Percentiles rank a stretch among this genome's conserved stretches.
Conservation (phyloP, 306 rosid genomes). For the Casuarina equisetifolia region DNA sequence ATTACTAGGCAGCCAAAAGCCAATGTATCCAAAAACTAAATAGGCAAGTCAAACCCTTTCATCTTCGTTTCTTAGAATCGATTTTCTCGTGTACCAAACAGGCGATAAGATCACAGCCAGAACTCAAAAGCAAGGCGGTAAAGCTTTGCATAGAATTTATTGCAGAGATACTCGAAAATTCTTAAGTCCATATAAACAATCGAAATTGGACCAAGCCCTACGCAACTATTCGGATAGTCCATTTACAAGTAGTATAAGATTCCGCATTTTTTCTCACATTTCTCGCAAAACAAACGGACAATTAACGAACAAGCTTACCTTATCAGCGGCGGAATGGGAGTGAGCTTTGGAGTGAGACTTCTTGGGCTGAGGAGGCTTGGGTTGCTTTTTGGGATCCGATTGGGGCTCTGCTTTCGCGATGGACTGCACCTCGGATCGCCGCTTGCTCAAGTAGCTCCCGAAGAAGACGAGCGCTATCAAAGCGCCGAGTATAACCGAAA, state of each 20-base stretch:
- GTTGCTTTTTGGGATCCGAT: constrained; percentile 46
- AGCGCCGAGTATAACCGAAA: constrained; percentile 73
- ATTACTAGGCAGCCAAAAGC: background rate
- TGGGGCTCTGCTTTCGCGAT: constrained; percentile 57
- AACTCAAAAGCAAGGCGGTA: background rate
- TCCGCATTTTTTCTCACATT: background rate
- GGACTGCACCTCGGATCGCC: constrained; percentile 74
- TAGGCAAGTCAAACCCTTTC: background rate
- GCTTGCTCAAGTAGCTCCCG: constrained; percentile 57
- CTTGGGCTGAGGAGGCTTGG: constrained; percentile 53
- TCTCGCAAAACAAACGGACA: constrained; percentile 18
- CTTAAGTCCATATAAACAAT: background rate
- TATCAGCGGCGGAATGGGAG: constrained; percentile 61
- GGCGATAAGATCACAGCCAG: background rate
- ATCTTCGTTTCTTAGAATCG: background rate
- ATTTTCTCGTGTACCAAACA: background rate
- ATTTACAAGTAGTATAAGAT: background rate
- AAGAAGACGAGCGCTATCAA: constrained; percentile 66
- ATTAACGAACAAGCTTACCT: constrained; percentile 41
- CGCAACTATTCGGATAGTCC: background rate
- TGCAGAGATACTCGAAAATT: background rate
- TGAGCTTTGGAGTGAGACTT: constrained; percentile 66
- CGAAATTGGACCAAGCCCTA: background rate
- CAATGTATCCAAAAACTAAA: background rate
- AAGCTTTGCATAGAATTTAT: background rate